Percentiles rank a stretch among this genome's conserved stretches.
phyloP scores from a whole-genome alignment of 1,139 yeast species.

The Debaryomyces coudertii region DNA sequence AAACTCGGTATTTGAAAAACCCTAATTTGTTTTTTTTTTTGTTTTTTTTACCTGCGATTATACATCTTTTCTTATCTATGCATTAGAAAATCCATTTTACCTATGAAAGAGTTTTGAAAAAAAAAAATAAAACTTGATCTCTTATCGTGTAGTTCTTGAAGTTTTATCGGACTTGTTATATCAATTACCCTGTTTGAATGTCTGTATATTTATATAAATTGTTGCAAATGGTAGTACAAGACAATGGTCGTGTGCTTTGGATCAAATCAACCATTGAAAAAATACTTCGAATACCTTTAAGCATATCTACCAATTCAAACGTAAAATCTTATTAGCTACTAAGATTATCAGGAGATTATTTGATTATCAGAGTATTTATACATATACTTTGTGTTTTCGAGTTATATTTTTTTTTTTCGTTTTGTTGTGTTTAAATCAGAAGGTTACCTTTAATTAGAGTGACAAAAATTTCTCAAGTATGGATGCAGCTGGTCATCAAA shows the following conservation, averaged over 20 bases:
- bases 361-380: neutral
- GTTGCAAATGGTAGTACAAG: neutral
- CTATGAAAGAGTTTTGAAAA: too few relatives aligned
- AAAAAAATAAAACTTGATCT: too few relatives aligned
- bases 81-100: too few relatives aligned
- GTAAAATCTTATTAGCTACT: constrained; percentile 16
- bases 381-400: neutral
- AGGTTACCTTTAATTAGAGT: constrained; percentile 8
- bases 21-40: too few relatives aligned
- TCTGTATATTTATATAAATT: neutral
- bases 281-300: constrained; percentile 2
- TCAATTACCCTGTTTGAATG: neutral
- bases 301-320: constrained; percentile 12
- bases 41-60: too few relatives aligned
- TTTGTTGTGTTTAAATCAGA: constrained; percentile 4
- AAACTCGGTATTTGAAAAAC: too few relatives aligned
- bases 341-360: too few relatives aligned
- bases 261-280: constrained; percentile 2
- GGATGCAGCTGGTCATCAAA: constrained; percentile 12
- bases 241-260: constrained; percentile 1
- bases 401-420: constrained; percentile 2
- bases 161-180: too few relatives aligned
- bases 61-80: too few relatives aligned
- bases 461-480: constrained; percentile 7
- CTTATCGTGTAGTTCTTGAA: too few relatives aligned